Percentiles rank a stretch among this genome's conserved stretches.
phyloP scores from a whole-genome alignment of 306 rosid genomes.

The Cicer bijugum region DNA sequence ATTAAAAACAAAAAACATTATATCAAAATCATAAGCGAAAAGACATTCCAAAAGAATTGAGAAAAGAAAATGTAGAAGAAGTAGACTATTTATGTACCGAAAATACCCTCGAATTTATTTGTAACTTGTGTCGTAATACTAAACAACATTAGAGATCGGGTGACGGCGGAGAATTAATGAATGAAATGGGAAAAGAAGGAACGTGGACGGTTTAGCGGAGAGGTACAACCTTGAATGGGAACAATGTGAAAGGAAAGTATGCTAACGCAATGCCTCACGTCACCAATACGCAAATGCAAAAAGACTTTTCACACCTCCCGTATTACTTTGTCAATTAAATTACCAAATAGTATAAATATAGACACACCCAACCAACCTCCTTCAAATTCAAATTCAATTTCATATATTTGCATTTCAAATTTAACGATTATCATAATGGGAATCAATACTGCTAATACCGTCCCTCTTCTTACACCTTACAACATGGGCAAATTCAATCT shows the following conservation, averaged over 20 bases:
- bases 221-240: neutral
- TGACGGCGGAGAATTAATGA: too few relatives aligned
- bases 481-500: slow-evolving; percentile 44
- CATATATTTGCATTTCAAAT: neutral
- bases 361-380: neutral
- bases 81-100: too few relatives aligned
- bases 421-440: too few relatives aligned
- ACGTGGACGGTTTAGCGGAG: neutral
- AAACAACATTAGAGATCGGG: too few relatives aligned
- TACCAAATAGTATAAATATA: neutral
- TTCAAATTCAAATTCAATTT: neutral
- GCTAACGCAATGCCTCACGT: neutral
- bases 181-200: slow-evolving; percentile 1
- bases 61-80: too few relatives aligned
- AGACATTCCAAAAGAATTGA: neutral
- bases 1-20: neutral
- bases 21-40: neutral
- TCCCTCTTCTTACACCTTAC: slow-evolving; percentile 45
- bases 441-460: neutral
- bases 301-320: neutral
- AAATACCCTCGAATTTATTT: too few relatives aligned
- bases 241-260: neutral
- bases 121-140: too few relatives aligned
- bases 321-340: too few relatives aligned
- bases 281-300: neutral